These are phyloP conservation scores for Solanum raphanifolium DNA, from an alignment of 257 asterid genomes.

Conservation along the genomic window DNA sequence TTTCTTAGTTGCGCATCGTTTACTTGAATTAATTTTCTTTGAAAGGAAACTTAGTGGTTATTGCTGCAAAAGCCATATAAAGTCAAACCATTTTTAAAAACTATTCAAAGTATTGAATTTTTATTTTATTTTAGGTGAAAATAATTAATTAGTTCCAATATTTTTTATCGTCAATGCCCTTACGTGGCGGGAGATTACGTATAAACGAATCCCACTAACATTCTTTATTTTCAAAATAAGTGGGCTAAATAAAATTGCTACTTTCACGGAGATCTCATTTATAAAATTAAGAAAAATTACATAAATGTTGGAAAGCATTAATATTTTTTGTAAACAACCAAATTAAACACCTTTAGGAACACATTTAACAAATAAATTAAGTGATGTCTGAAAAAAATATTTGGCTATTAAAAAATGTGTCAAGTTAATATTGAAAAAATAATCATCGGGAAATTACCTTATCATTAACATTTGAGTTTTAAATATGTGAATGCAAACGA, in stretches of 20 bases:
- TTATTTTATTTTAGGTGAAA: background rate
- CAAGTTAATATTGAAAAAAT: background rate
- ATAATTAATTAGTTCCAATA: background rate
- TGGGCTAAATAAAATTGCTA: background rate
- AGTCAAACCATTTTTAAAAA: background rate
- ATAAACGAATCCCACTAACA: background rate
- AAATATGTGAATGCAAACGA: rapidly evolving
- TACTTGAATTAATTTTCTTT: background rate
- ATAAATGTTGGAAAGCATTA: background rate
- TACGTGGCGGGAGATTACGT: background rate
- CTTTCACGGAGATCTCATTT: background rate
- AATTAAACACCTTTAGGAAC: background rate
- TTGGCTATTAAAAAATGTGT: background rate
- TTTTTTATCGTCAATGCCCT: background rate
- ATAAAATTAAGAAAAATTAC: background rate
- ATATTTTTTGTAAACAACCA: background rate
- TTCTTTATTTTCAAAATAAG: background rate
- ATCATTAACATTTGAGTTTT: background rate
- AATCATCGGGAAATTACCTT: background rate
- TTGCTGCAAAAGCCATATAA: background rate
- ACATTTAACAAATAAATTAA: background rate
- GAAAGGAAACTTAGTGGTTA: background rate
- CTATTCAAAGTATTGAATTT: background rate
- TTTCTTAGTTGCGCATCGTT: background rate
- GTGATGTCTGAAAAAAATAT: background rate